Percentiles rank a stretch among this genome's conserved stretches.
Conservation (phyloP, 331 rosid species). For the Saraca asoca region DNA sequence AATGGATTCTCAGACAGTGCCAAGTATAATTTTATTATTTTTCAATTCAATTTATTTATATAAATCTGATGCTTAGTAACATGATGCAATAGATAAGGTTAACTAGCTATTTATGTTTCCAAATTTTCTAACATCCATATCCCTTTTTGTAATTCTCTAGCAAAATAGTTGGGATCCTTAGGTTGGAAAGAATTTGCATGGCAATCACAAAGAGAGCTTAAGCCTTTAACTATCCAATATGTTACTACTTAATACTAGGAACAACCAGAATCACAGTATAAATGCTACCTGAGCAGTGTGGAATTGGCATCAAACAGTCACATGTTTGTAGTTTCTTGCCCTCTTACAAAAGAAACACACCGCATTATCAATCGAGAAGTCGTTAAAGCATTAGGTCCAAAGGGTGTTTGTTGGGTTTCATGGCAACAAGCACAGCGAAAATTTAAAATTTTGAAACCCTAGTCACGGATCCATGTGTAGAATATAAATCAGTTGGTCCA, state of each 20-base stretch:
- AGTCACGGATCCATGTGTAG: too few species aligned
- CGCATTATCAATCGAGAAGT: conserved; percentile 56
- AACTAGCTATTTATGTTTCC: too few species aligned
- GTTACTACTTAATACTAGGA: conserved; percentile 57
- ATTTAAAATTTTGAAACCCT: too few species aligned
- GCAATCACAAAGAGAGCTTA: conserved; percentile 70
- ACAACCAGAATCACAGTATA: conserved; percentile 50
- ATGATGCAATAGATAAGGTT: too few species aligned
- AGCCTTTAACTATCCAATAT: conserved; percentile 59
- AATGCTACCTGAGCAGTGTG: conserved; percentile 45
- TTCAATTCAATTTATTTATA: too few species aligned
- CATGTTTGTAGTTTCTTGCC: conserved; percentile 62
- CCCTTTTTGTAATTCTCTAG: conserved; percentile 62
- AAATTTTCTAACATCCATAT: too few species aligned
- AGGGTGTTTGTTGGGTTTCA: too few species aligned
- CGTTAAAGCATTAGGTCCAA: conserved; percentile 59
- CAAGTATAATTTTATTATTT: too few species aligned
- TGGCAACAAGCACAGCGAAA: too few species aligned
- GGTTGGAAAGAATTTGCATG: conserved; percentile 75
- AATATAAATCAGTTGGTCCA: too few species aligned
- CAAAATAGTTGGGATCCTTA: conserved; percentile 64
- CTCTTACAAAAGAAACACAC: conserved; percentile 52
- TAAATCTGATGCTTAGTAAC: too few species aligned
- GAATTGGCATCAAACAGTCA: conserved; percentile 58
- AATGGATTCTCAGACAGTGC: too few species aligned